Percentiles rank a stretch among this genome's conserved stretches.
phyloP scores from a whole-genome alignment of 2,329 filamentous ascomycete genomes.

The Aureobasidium sp. region DNA sequence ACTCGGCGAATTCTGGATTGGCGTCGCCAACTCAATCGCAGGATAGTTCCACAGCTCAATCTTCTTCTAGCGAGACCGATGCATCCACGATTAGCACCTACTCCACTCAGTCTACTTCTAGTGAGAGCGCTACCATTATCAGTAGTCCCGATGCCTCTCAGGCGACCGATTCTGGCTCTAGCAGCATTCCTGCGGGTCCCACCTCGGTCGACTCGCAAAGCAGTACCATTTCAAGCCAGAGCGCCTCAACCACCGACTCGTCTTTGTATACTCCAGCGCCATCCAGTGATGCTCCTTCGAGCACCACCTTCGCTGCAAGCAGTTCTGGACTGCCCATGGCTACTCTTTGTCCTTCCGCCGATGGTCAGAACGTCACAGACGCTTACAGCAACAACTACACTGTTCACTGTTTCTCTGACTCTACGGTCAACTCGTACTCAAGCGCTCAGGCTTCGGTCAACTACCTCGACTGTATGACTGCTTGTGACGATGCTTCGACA shows the following conservation, averaged over 20 bases:
- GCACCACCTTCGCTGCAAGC: not conserved
- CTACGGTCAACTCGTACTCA: constrained; percentile 11
- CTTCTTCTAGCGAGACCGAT: not conserved
- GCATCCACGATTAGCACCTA: not conserved
- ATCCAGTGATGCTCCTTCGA: not conserved
- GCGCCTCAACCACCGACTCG: not conserved
- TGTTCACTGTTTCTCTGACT: constrained; percentile 16
- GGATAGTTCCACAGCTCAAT: not conserved
- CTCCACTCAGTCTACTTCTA: not conserved
- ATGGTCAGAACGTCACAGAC: constrained; percentile 13
- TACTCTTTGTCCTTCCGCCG: constrained; percentile 16
- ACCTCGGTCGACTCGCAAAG: not conserved
- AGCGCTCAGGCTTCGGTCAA: constrained; percentile 7
- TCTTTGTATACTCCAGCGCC: not conserved
- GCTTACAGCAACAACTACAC: constrained; percentile 16
- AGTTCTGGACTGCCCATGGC: constrained; percentile 15
- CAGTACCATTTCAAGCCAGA: not conserved
- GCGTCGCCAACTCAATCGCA: not conserved
- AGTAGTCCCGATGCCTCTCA: not conserved
- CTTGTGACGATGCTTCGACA: constrained; percentile 14
- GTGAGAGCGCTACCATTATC: not conserved
- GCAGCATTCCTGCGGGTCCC: not conserved
- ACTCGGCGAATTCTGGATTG: not conserved
- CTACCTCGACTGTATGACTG: constrained; percentile 18
- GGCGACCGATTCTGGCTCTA: not conserved